Base-by-base conservation (phyloP, 2,329 filamentous ascomycete species). In the Paramyrothecium roridum region DNA sequence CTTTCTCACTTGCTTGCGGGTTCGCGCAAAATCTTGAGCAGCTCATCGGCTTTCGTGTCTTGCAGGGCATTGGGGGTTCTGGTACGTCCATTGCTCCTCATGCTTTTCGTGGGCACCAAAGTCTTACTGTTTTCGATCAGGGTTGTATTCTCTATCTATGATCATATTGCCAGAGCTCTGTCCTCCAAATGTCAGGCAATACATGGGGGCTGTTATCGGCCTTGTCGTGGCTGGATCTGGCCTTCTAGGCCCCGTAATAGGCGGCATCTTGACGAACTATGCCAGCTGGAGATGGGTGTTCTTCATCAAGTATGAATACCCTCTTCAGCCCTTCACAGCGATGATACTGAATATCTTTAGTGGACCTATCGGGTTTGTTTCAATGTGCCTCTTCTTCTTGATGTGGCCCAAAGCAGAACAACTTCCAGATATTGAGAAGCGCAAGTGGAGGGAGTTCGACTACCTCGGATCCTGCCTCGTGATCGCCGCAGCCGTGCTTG, bases 111-210 rank as follows among this genome's bases (percentile, higher is more conserved):
- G 26, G 6, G 26, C 26, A 30, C 10, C 26, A 30, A 43, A 7
- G 13, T 3, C 37, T 19, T 13, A 19, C 16, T 13, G 12, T 17
- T 19, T 6, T 6, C 13, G n/a, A 43, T 8, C 48, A 73, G 80
- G 81, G 0, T 64, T 82, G n/a, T 82, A 82, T 59, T 79, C 80
- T 6, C 69, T 83, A n/a, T 74, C 79, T 2, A 82, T 84, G 77
- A 76, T 83, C 50, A 78, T 82, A 26, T 65, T 83, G 34, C 75
- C 79, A 1, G 82, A 85, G 60, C 61, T 83, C 23, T 72, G 75
- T 16, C 78, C 81, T 0, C 53, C 58, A 1, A 65, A 70, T 2
- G 57, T 76, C 26, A 68, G 71, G 34, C 72, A 76, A 51, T 67
- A 75, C 48, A 76, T 84, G 12, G 77, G 73, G 2, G 74, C 71